Evolutionary conservation across 495 filamentous ascomycete species (phyloP), one percentile per base, ranked within the genome.

Genomic region (Penicillium desertorum): DNA sequence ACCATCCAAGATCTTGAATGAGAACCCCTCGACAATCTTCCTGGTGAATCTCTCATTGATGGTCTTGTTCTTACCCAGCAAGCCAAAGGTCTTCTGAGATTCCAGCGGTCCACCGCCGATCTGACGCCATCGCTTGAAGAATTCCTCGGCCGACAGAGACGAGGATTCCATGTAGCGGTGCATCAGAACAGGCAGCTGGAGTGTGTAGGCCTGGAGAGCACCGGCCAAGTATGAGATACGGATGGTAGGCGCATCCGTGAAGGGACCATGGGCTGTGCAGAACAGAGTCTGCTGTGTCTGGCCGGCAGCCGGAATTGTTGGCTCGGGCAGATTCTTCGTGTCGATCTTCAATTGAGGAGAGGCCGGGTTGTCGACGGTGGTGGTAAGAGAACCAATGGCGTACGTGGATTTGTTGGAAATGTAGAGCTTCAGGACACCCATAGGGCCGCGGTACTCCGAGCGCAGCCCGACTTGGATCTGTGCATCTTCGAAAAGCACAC

Each of bases 101-200:
- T 99, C 95, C 11, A 96, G 80, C 6, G 92, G 89, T 2, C 80
- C 80, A 7, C 89, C 91, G 17, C 95, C 95, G 64, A 99, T 98
- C 71, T 99, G 95, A 72, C 94, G 90, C 95, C 95, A 99, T 20
- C 95, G 81, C 78, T 94, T 97, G 78, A 99, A 99, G 74, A 98
- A 99, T 58, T 98, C 94, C 47, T 97, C 94, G 0, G 85, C 85
- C 9, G 81, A 81, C 37, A 99, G 72, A 39, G 88, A 82, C 0
- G 95, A 92, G 0, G 88, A 84, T 56, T 96, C 92, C 92, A 98
- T 96, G 73, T 94, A 99, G 61, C 97, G 95, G 67, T 96, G 92
- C 56, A 91, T 83, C 3, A 89, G 75, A 4, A 99, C 84, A 0
- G 95, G 95, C 4, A 99, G 81, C 68, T 92, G 91, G 14, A 99